Conservation (phyloP, 768 basidiomycete genomes). For the Russula sp. region DNA sequence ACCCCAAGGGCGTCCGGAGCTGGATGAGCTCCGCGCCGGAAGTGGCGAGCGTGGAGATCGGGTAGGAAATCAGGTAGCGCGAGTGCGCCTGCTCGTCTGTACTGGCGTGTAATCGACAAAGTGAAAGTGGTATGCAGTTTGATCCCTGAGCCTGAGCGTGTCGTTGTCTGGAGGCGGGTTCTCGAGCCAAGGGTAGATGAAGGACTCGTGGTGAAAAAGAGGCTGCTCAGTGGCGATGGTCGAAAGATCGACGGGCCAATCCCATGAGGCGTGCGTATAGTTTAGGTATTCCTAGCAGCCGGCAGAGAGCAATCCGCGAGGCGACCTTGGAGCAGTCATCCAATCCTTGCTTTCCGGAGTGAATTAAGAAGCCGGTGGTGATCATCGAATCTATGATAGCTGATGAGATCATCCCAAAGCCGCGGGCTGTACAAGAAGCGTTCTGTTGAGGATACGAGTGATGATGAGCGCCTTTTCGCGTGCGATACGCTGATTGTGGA, state of each 20-base stretch:
- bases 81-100: constrained; percentile 22
- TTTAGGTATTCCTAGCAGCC: constrained; percentile 48
- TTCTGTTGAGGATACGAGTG: constrained; percentile 61
- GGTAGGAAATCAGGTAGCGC: constrained; percentile 37
- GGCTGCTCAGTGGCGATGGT: constrained; percentile 32
- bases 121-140: constrained; percentile 52
- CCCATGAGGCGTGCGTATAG: constrained; percentile 62
- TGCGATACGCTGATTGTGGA: constrained; percentile 82
- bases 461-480: constrained; percentile 77
- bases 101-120: constrained; percentile 36
- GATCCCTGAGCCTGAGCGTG: constrained; percentile 44
- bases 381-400: constrained; percentile 48
- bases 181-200: constrained; percentile 41
- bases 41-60: constrained; percentile 36
- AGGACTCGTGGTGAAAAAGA: constrained; percentile 44
- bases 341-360: constrained; percentile 44
- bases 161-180: constrained; percentile 38
- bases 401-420: constrained; percentile 53
- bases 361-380: constrained; percentile 33
- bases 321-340: constrained; percentile 42
- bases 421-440: constrained; percentile 68
- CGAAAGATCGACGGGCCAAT: constrained; percentile 55
- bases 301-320: constrained; percentile 32
- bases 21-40: constrained; percentile 48
- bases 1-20: constrained; percentile 71